A percentile compares a stretch with the other conserved stretches of the same genome.
phyloP scores from a whole-genome alignment of 2,329 filamentous ascomycete genomes.

The Aspergillus alliaceus region DNA sequence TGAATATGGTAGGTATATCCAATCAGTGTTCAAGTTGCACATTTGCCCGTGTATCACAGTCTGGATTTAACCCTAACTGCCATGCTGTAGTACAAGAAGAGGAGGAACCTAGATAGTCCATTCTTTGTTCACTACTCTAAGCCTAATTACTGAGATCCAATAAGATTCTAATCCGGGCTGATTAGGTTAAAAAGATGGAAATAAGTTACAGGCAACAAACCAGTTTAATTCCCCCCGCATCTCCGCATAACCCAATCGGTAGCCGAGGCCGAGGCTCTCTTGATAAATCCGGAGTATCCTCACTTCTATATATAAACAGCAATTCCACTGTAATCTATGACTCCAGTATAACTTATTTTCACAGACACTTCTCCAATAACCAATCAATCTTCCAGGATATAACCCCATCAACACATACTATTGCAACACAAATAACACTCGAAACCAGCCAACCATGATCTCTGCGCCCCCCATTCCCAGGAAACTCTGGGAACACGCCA shows the following conservation, averaged over 20 bases:
- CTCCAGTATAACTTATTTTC: too few species aligned
- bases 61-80: too few species aligned
- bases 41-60: too few species aligned
- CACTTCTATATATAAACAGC: background rate
- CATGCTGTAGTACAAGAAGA: background rate
- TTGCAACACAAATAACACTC: background rate
- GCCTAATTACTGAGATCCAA: background rate
- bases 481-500: conserved; percentile 68
- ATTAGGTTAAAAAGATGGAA: background rate
- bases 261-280: background rate
- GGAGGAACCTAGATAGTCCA: too few species aligned
- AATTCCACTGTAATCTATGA: too few species aligned
- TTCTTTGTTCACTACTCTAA: background rate
- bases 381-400: too few species aligned
- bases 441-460: conserved; percentile 8
- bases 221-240: background rate
- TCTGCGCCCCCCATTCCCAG: conserved; percentile 44
- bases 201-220: too few species aligned
- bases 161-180: background rate
- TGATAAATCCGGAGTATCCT: background rate
- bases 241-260: background rate
- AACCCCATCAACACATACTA: background rate
- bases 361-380: background rate
- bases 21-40: too few species aligned
- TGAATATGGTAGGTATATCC: too few species aligned